Percentiles rank a stretch among this genome's conserved stretches.
Conservation (phyloP, 805 yeast genomes). For the Yarrowia sp. region DNA sequence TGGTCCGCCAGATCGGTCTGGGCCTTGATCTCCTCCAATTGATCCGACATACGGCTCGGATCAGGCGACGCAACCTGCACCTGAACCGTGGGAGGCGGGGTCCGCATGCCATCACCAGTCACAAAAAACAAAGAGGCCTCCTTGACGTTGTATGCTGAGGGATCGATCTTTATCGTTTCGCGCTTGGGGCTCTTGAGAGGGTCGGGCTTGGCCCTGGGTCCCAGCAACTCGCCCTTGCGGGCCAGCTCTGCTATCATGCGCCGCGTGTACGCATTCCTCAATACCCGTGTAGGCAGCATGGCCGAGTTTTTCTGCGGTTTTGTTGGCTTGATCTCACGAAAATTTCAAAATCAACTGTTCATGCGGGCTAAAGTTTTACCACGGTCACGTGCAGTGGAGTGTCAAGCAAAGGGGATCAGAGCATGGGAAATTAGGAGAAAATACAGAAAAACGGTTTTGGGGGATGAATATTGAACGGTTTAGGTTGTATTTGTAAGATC, state of each 20-base stretch:
- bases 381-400: neutral
- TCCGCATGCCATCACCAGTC: neutral
- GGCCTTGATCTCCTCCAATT: slow-evolving; percentile 15
- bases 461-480: too few relatives aligned
- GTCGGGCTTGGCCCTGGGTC: slow-evolving; percentile 17
- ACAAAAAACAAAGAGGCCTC: slow-evolving; percentile 23
- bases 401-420: too few relatives aligned
- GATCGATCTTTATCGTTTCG: slow-evolving; percentile 20
- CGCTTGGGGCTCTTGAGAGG: slow-evolving; percentile 1
- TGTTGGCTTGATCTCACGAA: slow-evolving; percentile 28
- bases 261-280: slow-evolving; percentile 35
- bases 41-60: neutral
- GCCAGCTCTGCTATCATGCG: slow-evolving; percentile 37
- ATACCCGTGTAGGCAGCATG: slow-evolving; percentile 32
- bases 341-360: slow-evolving; percentile 3
- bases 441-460: too few relatives aligned
- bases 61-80: neutral
- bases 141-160: slow-evolving; percentile 1
- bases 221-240: slow-evolving; percentile 28
- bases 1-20: neutral
- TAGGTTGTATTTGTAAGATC: too few relatives aligned
- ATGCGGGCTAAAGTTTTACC: slow-evolving; percentile 13
- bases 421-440: too few relatives aligned
- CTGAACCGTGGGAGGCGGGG: slow-evolving; percentile 3
- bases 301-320: slow-evolving; percentile 1